Base-by-base conservation (phyloP, 495 filamentous ascomycete species). In the Gamarada debralockiae region DNA sequence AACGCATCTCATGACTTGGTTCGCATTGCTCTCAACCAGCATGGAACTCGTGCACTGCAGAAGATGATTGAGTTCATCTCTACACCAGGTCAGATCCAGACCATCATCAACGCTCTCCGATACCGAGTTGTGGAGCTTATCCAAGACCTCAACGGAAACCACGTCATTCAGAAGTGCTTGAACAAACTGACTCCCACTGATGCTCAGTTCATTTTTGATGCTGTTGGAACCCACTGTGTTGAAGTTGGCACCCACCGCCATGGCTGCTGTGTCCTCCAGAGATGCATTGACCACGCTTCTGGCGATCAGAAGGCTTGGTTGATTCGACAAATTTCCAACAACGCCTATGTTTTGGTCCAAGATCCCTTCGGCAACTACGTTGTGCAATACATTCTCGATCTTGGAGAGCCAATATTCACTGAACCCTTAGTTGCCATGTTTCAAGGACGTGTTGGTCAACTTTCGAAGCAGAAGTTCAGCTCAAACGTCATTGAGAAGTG, bases 361-460 rank as follows among this genome's bases (percentile, higher is more conserved):
- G 95, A 98, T 67, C 92, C 93, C 0, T 98, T 95, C 59, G 93
- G 93, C 59, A 98, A 98, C 67, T 98, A 98, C 61, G 93, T 98
- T 37, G 84, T 98, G 36, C 93, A 98, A 70, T 98, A 98, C 67
- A 96, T 98, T 62, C 82, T 98, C 54, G 93, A 98, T 66, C 80
- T 96, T 34, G 85, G 84, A 51, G 90, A 97, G 64, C 68, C 81
- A 1, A 72, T 70, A 51, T 96, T 95, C 70, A 95, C 91, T 8
- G 83, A 89, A 56, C 92, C 91, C 0, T 71, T 97, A 10, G 91
- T 93, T 48, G 70, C 75, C 22, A 80, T 78, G 54, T 97, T 97
- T 73, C 65, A 73, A 23, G 84, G 84, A 52, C 81, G 87, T 58
- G 83, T 97, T 59, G 69, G 80, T 24, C 69, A 76, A 41, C 74